Evolutionary conservation across 305 asterid species (phyloP).

Genomic region (Fraxinus baroniana): DNA sequence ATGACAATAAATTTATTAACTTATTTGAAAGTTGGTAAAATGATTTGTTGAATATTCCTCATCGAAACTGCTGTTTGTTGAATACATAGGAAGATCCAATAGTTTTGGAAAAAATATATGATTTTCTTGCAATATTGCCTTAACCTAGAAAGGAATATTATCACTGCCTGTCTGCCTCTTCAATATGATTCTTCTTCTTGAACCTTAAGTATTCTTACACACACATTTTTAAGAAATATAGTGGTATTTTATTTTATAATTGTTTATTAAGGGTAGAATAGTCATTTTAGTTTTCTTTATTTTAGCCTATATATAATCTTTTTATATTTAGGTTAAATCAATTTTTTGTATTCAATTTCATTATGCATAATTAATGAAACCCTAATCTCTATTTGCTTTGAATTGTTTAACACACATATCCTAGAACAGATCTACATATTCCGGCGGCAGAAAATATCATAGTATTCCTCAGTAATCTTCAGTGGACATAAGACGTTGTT

Average conservation of each 20-base stretch:
- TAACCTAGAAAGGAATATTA: too few relatives aligned
- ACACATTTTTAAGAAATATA: too few relatives aligned
- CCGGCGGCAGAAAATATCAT: neutral
- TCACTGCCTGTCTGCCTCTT: neutral
- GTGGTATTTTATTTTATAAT: too few relatives aligned
- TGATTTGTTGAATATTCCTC: neutral
- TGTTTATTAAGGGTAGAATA: too few relatives aligned
- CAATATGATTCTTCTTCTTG: neutral
- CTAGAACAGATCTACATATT: neutral
- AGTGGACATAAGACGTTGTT: neutral
- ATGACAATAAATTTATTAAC: neutral
- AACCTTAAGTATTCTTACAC: neutral
- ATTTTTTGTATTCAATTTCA: too few relatives aligned
- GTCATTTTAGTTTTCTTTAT: too few relatives aligned
- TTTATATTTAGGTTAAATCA: too few relatives aligned
- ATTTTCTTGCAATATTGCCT: slow-evolving; percentile 8
- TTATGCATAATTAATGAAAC: too few relatives aligned
- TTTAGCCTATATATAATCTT: too few relatives aligned
- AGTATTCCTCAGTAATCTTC: neutral
- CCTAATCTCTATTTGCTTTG: too few relatives aligned
- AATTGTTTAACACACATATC: neutral
- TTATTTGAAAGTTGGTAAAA: neutral
- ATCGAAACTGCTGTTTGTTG: slow-evolving; percentile 22
- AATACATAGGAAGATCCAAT: slow-evolving; percentile 19
- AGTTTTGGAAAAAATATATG: slow-evolving; percentile 4